Evolutionary conservation across 441 rosid genomes (phyloP).

Genomic region (Arabidopsis hybrid): DNA sequence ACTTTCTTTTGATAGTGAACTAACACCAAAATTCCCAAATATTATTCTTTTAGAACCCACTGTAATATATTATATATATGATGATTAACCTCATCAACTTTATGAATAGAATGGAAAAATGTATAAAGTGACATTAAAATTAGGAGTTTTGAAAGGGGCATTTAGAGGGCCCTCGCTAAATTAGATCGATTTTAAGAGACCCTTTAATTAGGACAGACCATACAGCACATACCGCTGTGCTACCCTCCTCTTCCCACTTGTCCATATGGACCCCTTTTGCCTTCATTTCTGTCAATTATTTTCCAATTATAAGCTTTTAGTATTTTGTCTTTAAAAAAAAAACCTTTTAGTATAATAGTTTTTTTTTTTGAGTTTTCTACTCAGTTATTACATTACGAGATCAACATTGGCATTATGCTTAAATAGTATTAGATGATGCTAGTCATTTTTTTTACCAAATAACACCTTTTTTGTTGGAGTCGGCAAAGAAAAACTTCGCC

Average conservation of each 20-base stretch:
- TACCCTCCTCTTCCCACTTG: conserved; percentile 37
- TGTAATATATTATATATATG: neutral
- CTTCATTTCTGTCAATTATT: conserved; percentile 35
- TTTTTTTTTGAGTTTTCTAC: neutral
- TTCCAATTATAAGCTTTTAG: neutral
- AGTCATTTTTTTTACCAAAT: neutral
- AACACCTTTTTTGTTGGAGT: neutral
- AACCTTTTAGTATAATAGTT: too few species aligned
- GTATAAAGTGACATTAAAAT: neutral
- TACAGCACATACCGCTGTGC: conserved; percentile 27
- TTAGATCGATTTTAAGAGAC: conserved; percentile 7
- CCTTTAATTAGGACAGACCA: conserved; percentile 27
- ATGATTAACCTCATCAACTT: neutral
- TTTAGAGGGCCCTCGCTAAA: conserved; percentile 13
- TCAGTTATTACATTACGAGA: neutral
- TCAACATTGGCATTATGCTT: neutral
- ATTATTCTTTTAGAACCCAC: neutral
- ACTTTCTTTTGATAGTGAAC: conserved; percentile 1
- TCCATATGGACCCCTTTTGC: conserved; percentile 33
- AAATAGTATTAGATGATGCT: neutral
- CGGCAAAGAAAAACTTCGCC: neutral
- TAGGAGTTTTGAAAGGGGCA: neutral
- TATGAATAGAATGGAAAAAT: neutral
- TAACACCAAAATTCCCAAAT: too few species aligned
- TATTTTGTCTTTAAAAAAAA: neutral